Percentiles rank a stretch among this genome's conserved stretches.
These are phyloP conservation scores for Papiliotrema laurentii DNA, from an alignment of 1,284 basidiomycete species.

Conservation along the genomic window DNA sequence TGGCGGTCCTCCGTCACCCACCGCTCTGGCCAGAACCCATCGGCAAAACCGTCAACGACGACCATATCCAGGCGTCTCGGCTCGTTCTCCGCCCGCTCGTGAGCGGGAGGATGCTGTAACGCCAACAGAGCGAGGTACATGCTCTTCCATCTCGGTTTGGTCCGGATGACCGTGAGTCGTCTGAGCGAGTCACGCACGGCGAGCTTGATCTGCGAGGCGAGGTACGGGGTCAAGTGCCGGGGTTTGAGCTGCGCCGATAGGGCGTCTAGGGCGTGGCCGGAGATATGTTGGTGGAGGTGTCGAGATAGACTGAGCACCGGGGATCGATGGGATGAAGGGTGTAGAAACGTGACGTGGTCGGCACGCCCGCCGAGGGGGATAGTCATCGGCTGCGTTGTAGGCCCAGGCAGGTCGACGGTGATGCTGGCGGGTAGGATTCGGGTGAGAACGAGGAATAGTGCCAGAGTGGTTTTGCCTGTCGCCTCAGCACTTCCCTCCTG, in stretches of 20 bases:
- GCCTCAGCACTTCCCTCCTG: too few species aligned
- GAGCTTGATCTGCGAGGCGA: conserved; percentile 9
- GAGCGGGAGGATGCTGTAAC: conserved; percentile 9
- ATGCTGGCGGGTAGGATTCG: conserved; percentile 30
- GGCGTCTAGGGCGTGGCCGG: conserved; percentile 7
- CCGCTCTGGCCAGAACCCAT: conserved; percentile 38
- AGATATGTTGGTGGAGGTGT: conserved; percentile 29
- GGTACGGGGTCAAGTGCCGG: neutral
- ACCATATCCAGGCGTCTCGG: conserved; percentile 27
- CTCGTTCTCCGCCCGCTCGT: neutral
- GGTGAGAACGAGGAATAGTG: conserved; percentile 30
- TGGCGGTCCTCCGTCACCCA: conserved; percentile 27
- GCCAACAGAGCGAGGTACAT: conserved; percentile 21
- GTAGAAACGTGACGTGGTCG: conserved; percentile 23
- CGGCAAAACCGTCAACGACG: conserved; percentile 40
- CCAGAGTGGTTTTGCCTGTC: conserved; percentile 28
- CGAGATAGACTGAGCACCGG: conserved; percentile 14
- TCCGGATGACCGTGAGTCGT: conserved; percentile 20
- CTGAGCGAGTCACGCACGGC: conserved; percentile 10
- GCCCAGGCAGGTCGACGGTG: conserved; percentile 4
- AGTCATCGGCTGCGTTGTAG: neutral
- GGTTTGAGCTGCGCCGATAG: conserved; percentile 3
- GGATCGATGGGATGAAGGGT: conserved; percentile 23
- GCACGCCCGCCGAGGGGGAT: conserved; percentile 33
- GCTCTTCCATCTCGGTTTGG: conserved; percentile 19